These are phyloP conservation scores for Paraphaeosphaeria sporulosa DNA, from an alignment of 2,329 filamentous ascomycete species.

Conservation along the genomic window DNA sequence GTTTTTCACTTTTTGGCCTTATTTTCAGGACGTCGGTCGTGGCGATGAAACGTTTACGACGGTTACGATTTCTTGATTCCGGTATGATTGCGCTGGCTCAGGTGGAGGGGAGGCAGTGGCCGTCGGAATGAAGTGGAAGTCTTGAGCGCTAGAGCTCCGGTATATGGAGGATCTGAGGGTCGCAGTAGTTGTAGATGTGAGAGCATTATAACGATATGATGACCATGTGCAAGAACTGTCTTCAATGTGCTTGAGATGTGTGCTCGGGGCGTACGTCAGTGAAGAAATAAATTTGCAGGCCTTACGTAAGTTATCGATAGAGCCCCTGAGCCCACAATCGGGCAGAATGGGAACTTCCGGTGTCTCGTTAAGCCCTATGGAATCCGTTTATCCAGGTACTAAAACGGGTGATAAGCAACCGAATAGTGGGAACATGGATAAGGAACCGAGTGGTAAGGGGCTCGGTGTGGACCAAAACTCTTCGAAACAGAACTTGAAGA, in stretches of 20 bases:
- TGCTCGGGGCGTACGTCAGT: neutral
- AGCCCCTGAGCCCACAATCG: neutral
- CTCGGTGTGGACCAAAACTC: neutral
- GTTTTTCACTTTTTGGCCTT: conserved; percentile 17
- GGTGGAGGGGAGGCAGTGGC: neutral
- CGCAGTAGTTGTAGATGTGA: conserved; percentile 8
- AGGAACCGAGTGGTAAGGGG: neutral
- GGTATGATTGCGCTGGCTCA: conserved; percentile 3
- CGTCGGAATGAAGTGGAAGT: neutral
- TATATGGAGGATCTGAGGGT: neutral
- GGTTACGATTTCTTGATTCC: conserved; percentile 4
- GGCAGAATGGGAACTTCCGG: neutral
- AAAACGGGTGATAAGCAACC: neutral
- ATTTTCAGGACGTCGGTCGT: conserved; percentile 1
- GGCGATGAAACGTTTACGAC: conserved; percentile 10
- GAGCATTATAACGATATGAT: conserved; percentile 11
- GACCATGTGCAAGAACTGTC: conserved; percentile 6
- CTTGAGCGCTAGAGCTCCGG: neutral
- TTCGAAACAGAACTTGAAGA: neutral
- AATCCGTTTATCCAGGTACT: neutral
- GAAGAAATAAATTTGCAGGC: neutral
- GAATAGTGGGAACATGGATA: no score
- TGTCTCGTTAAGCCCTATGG: neutral
- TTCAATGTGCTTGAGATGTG: neutral
- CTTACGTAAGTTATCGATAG: neutral